These are phyloP conservation scores for Fusarium floridanum DNA, from an alignment of 2,329 filamentous ascomycete genomes.

Conservation along the genomic window DNA sequence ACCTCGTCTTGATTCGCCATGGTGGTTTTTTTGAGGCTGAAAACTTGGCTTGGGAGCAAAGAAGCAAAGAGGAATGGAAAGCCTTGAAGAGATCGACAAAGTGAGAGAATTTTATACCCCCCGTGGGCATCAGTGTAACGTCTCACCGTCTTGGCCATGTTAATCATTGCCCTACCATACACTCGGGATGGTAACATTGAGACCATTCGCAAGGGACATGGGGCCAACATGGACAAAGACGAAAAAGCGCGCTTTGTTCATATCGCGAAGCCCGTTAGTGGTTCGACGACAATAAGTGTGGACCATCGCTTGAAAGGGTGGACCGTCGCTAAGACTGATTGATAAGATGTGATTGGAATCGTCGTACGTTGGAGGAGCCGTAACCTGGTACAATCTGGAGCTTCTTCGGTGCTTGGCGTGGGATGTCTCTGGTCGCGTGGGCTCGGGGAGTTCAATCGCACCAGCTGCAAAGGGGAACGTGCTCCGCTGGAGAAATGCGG, in stretches of 20 bases:
- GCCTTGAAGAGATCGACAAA: not conserved
- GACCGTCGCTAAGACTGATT: conserved; percentile 9
- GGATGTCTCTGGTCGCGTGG: conserved; percentile 4
- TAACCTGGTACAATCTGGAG: not conserved
- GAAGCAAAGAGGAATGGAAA: not conserved
- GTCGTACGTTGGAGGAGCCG: not conserved
- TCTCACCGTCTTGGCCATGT: not conserved
- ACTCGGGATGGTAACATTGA: not conserved
- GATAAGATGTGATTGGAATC: conserved; percentile 21
- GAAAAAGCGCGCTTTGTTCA: not conserved
- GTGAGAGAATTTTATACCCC: not conserved
- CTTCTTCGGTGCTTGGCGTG: conserved; percentile 12
- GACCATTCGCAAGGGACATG: not conserved
- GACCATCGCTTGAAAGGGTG: not conserved
- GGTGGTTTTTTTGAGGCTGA: not conserved
- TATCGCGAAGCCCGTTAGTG: conserved; percentile 3
- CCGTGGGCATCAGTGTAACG: conserved; percentile 1
- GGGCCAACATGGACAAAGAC: not conserved
- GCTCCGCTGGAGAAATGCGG: not conserved
- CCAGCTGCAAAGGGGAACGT: not conserved
- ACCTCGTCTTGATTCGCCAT: conserved; percentile 11
- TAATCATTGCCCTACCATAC: not conserved
- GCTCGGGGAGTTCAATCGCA: not conserved
- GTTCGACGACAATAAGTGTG: not conserved
- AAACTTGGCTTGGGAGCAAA: not conserved